phyloP scores from a whole-genome alignment of 805 yeast genomes.

The Candida nemodendra region DNA sequence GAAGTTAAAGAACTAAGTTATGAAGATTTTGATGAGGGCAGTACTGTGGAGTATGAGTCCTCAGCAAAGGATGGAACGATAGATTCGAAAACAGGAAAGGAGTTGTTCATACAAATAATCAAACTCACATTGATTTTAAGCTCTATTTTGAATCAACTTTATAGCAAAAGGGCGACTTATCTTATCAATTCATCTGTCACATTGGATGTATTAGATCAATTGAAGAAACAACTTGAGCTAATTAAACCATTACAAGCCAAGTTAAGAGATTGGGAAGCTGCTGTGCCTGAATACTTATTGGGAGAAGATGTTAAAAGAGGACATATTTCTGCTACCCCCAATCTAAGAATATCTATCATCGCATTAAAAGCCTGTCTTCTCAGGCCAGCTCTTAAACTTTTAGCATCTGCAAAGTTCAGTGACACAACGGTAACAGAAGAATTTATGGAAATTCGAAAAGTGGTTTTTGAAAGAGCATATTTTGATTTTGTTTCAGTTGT shows the following conservation, averaged over 20 bases:
- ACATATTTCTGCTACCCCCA: conserved; percentile 17
- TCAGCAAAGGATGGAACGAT: conserved; percentile 24
- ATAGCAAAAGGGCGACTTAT: conserved; percentile 3
- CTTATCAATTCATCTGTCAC: background rate
- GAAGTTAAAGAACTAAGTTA: conserved; percentile 37
- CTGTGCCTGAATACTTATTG: conserved; percentile 8
- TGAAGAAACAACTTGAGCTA: conserved; percentile 9
- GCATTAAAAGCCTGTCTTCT: conserved; percentile 10
- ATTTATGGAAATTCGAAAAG: conserved; percentile 9
- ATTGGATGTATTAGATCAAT: conserved; percentile 2
- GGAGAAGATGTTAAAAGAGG: conserved; percentile 16
- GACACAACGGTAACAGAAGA: conserved; percentile 7
- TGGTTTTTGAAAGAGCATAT: conserved; percentile 13
- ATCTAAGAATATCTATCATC: conserved; percentile 12
- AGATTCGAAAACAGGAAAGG: conserved; percentile 12
- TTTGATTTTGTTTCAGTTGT: conserved; percentile 12
- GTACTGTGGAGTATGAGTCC: conserved; percentile 35
- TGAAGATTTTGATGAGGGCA: conserved; percentile 47
- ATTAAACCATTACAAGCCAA: conserved; percentile 12
- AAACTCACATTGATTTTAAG: conserved; percentile 14
- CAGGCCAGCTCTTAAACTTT: conserved; percentile 13
- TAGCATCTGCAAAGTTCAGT: conserved; percentile 6
- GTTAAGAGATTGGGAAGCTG: conserved; percentile 16
- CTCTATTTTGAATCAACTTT: conserved; percentile 9
- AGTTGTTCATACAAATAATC: conserved; percentile 16